phyloP scores from a whole-genome alignment of 2,329 filamentous ascomycete species.

The Pseudogymnoascus sp. region DNA sequence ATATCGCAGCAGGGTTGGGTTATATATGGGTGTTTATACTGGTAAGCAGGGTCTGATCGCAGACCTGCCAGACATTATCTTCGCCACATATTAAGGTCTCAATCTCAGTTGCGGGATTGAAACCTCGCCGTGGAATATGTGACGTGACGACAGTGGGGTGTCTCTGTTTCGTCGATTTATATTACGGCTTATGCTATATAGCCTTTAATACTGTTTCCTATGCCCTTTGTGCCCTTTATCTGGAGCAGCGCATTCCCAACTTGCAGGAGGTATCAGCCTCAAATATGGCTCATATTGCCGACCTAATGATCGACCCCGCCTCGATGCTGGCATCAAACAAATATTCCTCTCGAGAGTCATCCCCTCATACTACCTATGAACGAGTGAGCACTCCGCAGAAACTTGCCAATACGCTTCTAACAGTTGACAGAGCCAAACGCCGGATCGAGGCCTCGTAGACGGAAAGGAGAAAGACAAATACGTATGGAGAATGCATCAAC shows the following conservation, averaged over 20 bases:
- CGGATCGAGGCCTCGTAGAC: constrained; percentile 1
- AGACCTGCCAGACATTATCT: background rate
- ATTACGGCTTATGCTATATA: constrained; percentile 7
- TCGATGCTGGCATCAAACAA: constrained; percentile 31
- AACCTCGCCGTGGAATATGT: constrained; percentile 4
- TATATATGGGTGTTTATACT: constrained; percentile 5
- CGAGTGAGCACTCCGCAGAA: constrained; percentile 25
- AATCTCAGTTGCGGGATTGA: constrained; percentile 6
- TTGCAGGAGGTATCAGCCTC: constrained; percentile 2
- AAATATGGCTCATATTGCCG: constrained; percentile 54
- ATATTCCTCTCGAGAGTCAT: constrained; percentile 44
- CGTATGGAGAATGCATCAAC: constrained; percentile 51
- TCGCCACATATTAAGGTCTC: constrained; percentile 8
- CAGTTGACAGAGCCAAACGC: constrained; percentile 5
- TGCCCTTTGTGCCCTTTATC: constrained; percentile 5
- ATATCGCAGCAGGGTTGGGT: constrained; percentile 1
- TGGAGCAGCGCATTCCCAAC: constrained; percentile 1
- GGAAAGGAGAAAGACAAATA: constrained; percentile 39
- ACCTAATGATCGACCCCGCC: constrained; percentile 41
- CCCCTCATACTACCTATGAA: constrained; percentile 35
- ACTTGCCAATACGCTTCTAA: constrained; percentile 8
- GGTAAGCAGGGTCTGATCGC: constrained; percentile 8
- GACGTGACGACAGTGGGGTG: background rate
- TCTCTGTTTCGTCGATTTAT: constrained; percentile 7
- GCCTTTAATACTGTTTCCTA: constrained; percentile 7